phyloP scores from a whole-genome alignment of 257 asterid genomes.

The Capsicum rhomboideum region DNA sequence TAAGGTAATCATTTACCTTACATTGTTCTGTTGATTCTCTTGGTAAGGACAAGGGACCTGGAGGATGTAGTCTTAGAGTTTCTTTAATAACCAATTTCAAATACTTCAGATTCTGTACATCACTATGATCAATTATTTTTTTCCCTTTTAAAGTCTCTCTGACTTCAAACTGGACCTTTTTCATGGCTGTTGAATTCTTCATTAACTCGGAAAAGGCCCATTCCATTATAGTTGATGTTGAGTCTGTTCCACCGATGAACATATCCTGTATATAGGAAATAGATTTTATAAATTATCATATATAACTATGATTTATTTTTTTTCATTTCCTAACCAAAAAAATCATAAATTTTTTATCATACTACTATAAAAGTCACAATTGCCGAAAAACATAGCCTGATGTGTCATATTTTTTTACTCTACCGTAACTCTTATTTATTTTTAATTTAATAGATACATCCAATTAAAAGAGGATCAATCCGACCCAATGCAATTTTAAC shows the following conservation, averaged over 20 bases:
- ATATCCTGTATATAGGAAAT: not conserved
- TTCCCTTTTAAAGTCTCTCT: conserved; percentile 4
- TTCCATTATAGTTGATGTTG: conserved; percentile 13
- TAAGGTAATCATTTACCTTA: not conserved
- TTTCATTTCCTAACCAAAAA: no score
- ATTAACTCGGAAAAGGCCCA: conserved; percentile 17
- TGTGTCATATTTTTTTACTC: no score
- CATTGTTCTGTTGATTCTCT: conserved; percentile 14
- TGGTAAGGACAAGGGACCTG: not conserved
- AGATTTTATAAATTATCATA: no score
- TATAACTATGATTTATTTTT: no score
- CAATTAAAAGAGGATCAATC: no score
- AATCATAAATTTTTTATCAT: no score
- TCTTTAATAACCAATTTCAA: not conserved
- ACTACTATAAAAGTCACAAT: not conserved
- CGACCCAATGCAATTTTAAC: no score
- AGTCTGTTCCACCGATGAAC: conserved; percentile 5
- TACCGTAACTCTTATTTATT: no score
- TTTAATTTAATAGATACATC: no score
- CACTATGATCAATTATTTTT: conserved; percentile 3
- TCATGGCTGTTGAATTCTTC: conserved; percentile 11
- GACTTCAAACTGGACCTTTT: conserved; percentile 14
- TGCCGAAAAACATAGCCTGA: no score
- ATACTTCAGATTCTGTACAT: conserved; percentile 5
- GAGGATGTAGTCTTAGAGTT: not conserved